Conservation (phyloP, 257 asterid genomes). For the Thymus quinquecostatus region DNA sequence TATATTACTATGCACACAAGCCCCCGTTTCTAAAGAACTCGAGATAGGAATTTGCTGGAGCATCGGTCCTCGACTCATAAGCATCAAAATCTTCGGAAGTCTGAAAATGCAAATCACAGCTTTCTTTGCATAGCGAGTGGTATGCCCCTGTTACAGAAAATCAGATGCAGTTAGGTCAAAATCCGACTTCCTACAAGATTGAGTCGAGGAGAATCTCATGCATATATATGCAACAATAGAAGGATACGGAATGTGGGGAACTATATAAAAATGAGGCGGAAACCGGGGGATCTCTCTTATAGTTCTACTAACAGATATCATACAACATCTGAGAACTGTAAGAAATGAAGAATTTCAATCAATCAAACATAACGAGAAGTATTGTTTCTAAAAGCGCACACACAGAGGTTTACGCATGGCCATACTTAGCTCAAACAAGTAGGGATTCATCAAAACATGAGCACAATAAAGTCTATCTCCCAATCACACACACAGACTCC, state of each 20-base stretch:
- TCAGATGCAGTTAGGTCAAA: background rate
- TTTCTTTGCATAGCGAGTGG: too few relatives aligned
- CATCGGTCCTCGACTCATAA: background rate
- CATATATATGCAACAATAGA: background rate
- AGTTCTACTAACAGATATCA: too few relatives aligned
- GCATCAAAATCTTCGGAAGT: background rate
- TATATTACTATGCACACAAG: background rate
- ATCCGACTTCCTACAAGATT: background rate
- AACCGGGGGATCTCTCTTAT: too few relatives aligned
- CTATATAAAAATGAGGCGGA: too few relatives aligned
- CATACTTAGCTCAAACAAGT: background rate
- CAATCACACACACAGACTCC: background rate
- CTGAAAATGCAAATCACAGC: too few relatives aligned
- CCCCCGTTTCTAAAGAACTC: background rate
- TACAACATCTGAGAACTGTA: background rate
- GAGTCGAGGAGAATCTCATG: too few relatives aligned
- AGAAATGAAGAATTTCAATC: background rate
- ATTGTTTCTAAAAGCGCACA: too few relatives aligned
- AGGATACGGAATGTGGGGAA: too few relatives aligned
- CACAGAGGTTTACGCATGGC: background rate
- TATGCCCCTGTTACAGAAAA: conserved; percentile 2
- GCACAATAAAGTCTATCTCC: background rate
- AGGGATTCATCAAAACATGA: background rate
- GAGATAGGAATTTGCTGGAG: background rate
- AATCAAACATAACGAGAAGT: background rate